Conservation (phyloP, 169 alveolate genomes). For the Plasmodium gaboni region DNA sequence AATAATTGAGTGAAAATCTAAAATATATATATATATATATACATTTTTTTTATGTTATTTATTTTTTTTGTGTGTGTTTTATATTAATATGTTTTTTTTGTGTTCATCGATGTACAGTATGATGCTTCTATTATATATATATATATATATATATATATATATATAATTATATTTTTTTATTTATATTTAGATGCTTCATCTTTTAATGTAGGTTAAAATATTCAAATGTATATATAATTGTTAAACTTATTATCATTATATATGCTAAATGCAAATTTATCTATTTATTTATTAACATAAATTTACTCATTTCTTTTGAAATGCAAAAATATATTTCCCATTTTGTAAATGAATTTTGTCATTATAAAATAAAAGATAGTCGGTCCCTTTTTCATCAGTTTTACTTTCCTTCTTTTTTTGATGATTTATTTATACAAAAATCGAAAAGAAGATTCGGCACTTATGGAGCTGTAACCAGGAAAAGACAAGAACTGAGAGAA, state of each 20-base stretch:
- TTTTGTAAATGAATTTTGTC: slow-evolving; percentile 8
- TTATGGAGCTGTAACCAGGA: slow-evolving; percentile 75
- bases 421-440: not conserved
- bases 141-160: not conserved
- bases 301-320: slow-evolving; percentile 4
- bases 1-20: too few species aligned
- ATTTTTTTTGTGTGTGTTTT: too few species aligned
- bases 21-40: too few species aligned
- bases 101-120: too few species aligned
- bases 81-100: too few species aligned
- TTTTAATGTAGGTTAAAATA: not conserved
- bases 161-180: not conserved
- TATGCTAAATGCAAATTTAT: not conserved
- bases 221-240: too few species aligned
- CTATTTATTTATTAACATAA: not conserved
- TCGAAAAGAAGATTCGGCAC: slow-evolving; percentile 39
- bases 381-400: not conserved
- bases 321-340: slow-evolving; percentile 14
- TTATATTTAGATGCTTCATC: not conserved
- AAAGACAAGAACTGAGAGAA: slow-evolving; percentile 53
- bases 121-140: too few species aligned
- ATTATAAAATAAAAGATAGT: slow-evolving; percentile 7
- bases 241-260: too few species aligned
- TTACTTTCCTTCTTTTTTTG: not conserved
- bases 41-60: too few species aligned